These are phyloP conservation scores for Curvularia eragrostidis DNA, from an alignment of 2,329 filamentous ascomycete species.

Conservation along the genomic window DNA sequence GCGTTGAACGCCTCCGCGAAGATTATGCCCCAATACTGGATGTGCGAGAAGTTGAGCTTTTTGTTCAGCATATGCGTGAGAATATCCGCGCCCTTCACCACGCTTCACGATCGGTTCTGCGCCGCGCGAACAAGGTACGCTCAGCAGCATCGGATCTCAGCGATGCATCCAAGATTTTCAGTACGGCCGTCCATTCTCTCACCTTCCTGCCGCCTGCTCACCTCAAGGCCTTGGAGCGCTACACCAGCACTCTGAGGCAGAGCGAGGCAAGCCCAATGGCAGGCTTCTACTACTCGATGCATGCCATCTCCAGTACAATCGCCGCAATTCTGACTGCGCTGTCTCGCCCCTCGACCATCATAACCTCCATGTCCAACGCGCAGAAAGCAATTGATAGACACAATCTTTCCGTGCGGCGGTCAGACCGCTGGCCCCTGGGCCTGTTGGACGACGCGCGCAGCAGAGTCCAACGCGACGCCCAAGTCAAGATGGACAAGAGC, in stretches of 20 bases:
- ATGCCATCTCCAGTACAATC: slow-evolving; percentile 83
- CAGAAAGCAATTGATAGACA: slow-evolving; percentile 80
- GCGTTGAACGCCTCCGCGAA: slow-evolving; percentile 83
- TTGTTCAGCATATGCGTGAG: slow-evolving; percentile 88
- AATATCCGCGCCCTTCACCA: slow-evolving; percentile 85
- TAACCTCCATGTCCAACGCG: slow-evolving; percentile 75
- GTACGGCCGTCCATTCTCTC: slow-evolving; percentile 59
- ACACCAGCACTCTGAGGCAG: slow-evolving; percentile 69
- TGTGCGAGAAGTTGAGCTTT: slow-evolving; percentile 87
- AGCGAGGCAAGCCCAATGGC: slow-evolving; percentile 76
- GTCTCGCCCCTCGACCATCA: slow-evolving; percentile 77
- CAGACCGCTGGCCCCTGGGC: slow-evolving; percentile 79
- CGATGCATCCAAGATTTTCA: slow-evolving; percentile 67
- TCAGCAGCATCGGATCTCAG: slow-evolving; percentile 71
- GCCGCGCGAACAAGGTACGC: slow-evolving; percentile 76
- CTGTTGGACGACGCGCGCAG: slow-evolving; percentile 87
- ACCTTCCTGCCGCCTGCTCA: slow-evolving; percentile 73
- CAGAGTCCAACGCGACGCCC: slow-evolving; percentile 81
- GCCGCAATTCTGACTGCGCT: slow-evolving; percentile 81
- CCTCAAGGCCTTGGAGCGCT: slow-evolving; percentile 73
- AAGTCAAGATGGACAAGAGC: slow-evolving; percentile 75
- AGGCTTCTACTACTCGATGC: slow-evolving; percentile 75
- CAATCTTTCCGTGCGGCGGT: slow-evolving; percentile 74
- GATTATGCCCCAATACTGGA: slow-evolving; percentile 84
- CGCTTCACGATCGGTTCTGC: slow-evolving; percentile 80